These are phyloP conservation scores for Ophiostoma perfectum DNA, from an alignment of 2,329 filamentous ascomycete genomes.

Conservation along the genomic window DNA sequence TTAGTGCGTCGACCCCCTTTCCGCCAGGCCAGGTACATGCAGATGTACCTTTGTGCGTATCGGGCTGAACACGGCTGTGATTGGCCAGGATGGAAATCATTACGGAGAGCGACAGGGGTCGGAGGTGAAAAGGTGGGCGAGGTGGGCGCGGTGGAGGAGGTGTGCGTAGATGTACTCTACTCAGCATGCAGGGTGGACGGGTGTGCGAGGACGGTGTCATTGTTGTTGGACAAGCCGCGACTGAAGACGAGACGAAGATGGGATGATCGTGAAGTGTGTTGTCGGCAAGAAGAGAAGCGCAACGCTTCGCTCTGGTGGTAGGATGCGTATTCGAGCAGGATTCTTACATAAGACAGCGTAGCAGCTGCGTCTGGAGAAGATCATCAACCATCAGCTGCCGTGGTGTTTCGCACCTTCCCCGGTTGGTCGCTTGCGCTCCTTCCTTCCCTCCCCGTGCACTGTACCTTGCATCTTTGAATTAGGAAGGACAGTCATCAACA, in stretches of 20 bases:
- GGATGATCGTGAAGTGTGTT: no score
- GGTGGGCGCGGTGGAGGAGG: neutral
- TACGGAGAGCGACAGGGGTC: neutral
- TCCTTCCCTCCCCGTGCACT: neutral
- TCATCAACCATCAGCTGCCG: neutral
- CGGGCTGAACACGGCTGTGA: neutral
- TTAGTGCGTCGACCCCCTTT: constrained; percentile 11
- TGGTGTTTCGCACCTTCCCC: neutral
- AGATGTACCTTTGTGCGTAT: neutral
- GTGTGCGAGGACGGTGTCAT: neutral
- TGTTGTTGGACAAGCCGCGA: no score
- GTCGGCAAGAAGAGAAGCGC: no score
- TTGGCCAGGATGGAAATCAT: neutral
- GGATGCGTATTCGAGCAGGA: no score
- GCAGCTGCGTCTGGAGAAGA: neutral
- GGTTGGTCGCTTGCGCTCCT: neutral
- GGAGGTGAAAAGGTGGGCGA: neutral
- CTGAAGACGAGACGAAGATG: no score
- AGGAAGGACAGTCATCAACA: neutral
- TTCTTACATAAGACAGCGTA: neutral
- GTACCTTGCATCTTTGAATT: neutral
- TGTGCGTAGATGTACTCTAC: neutral
- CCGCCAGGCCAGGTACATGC: constrained; percentile 9
- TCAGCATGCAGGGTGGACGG: neutral
- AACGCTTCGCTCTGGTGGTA: no score